These are phyloP conservation scores for Papiliotrema fonsecae DNA, from an alignment of 1,284 basidiomycete genomes.

Conservation along the genomic window DNA sequence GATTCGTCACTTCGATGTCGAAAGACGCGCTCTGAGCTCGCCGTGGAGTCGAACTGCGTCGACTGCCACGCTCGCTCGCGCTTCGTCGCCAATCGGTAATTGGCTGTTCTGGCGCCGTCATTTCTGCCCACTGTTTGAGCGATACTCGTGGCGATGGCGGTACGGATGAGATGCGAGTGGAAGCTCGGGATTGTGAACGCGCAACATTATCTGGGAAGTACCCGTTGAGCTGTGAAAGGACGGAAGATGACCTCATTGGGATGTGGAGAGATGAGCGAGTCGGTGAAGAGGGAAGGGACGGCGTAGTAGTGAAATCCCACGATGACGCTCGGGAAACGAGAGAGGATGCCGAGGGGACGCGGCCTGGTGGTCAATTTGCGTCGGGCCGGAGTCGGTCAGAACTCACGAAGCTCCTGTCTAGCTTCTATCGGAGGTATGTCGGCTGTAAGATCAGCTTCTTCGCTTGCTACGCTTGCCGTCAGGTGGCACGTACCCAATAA, in stretches of 20 bases:
- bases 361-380: too few relatives aligned
- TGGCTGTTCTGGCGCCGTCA: constrained; percentile 4
- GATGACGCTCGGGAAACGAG: constrained; percentile 30
- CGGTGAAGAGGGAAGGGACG: constrained; percentile 25
- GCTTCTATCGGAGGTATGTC: constrained; percentile 26
- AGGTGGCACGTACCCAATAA: constrained; percentile 22
- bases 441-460: constrained; percentile 6
- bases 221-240: constrained; percentile 13
- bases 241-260: constrained; percentile 14
- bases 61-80: constrained; percentile 1
- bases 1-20: constrained; percentile 6
- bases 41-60: constrained; percentile 11
- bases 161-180: constrained; percentile 14
- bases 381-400: too few relatives aligned
- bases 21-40: constrained; percentile 23
- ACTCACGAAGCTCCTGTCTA: constrained; percentile 37
- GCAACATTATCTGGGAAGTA: constrained; percentile 7
- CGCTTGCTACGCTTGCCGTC: neutral
- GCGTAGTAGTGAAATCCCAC: constrained; percentile 36
- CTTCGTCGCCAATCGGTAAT: neutral
- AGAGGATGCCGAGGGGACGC: constrained; percentile 30
- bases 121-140: constrained; percentile 37
- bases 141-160: constrained; percentile 33
- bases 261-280: constrained; percentile 9
- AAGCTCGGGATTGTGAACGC: constrained; percentile 17